These are phyloP conservation scores for Backusella tuberculispora DNA, from an alignment of 192 early-diverging fungal genomes.

Conservation along the genomic window DNA sequence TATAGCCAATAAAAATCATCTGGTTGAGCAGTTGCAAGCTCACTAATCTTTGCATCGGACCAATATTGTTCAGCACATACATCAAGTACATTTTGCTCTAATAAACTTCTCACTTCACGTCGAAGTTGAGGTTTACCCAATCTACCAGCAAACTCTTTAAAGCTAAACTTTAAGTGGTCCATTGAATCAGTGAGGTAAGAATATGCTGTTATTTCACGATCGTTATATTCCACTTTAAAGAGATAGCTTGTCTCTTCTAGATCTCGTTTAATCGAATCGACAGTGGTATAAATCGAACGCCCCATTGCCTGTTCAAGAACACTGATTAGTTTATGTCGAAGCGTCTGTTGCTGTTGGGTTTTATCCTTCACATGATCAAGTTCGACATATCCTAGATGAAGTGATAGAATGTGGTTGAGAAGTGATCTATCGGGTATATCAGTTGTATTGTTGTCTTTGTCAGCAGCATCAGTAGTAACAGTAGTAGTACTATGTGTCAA, in stretches of 20 bases:
- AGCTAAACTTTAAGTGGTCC: conserved; percentile 89
- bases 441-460: conserved; percentile 54
- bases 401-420: conserved; percentile 89
- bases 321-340: conserved; percentile 83
- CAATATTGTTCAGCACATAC: conserved; percentile 93
- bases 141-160: conserved; percentile 88
- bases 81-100: conserved; percentile 88
- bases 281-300: conserved; percentile 76
- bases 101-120: conserved; percentile 84
- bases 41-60: conserved; percentile 72
- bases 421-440: conserved; percentile 89
- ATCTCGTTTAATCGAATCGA: conserved; percentile 88
- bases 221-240: conserved; percentile 99
- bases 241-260: conserved; percentile 95
- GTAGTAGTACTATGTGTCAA: conserved; percentile 87
- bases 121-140: conserved; percentile 95
- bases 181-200: conserved; percentile 94
- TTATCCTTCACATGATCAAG: conserved; percentile 42
- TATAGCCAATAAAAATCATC: conserved; percentile 82
- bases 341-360: conserved; percentile 56
- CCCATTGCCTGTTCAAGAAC: conserved; percentile 94
- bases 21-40: conserved; percentile 62
- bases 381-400: conserved; percentile 90
- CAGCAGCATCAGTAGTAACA: conserved; percentile 81
- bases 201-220: conserved; percentile 91